Conservation (phyloP, 2,329 filamentous ascomycete species). For the Lasiodiplodia sp. region DNA sequence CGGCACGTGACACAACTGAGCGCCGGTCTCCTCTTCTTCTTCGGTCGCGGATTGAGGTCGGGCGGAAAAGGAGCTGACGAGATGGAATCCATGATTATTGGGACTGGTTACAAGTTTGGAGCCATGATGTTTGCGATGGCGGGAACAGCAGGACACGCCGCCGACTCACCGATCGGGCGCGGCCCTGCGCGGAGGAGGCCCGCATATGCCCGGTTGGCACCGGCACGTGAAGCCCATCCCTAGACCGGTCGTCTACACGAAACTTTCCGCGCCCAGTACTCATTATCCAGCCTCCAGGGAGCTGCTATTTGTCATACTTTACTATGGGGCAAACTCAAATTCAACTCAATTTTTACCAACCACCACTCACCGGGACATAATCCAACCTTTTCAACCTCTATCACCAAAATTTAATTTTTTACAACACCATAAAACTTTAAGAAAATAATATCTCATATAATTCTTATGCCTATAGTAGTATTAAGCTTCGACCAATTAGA, state of each 20-base stretch:
- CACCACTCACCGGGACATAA: no score
- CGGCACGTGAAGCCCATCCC: not conserved
- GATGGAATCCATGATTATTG: not conserved
- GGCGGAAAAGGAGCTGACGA: conserved; percentile 3
- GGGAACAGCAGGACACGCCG: not conserved
- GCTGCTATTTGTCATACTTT: no score
- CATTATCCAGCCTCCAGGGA: no score
- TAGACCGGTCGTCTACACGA: not conserved
- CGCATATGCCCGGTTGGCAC: conserved; percentile 13
- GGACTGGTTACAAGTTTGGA: not conserved
- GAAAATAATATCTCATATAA: no score
- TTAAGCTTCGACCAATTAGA: no score
- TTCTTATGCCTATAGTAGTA: no score
- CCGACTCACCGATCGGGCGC: not conserved
- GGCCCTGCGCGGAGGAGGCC: not conserved
- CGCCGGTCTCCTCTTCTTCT: conserved; percentile 17
- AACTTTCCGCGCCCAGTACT: not conserved
- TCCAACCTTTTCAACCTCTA: no score
- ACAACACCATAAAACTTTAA: no score
- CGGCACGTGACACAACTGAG: conserved; percentile 24
- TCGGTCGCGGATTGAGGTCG: conserved; percentile 16
- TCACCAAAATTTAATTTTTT: no score
- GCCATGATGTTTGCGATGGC: conserved; percentile 1
- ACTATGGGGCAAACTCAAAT: no score
- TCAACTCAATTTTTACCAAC: no score